phyloP scores from a whole-genome alignment of 495 filamentous ascomycete species.

The Cladorrhinum samala region DNA sequence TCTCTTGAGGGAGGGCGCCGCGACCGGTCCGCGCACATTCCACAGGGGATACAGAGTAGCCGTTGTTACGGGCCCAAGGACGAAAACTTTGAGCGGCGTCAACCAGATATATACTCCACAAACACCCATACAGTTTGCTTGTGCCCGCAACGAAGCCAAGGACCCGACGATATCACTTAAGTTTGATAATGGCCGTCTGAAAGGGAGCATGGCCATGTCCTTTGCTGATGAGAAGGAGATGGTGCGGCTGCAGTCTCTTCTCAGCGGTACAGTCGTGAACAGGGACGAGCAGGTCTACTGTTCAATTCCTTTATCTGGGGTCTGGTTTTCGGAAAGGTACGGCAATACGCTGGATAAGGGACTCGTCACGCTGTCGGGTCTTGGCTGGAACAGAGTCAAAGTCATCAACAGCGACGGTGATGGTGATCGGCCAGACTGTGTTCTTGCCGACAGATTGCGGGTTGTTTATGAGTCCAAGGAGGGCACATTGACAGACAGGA shows the following conservation, averaged over 20 bases:
- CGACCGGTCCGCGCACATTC: constrained; percentile 57
- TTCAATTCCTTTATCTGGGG: constrained; percentile 54
- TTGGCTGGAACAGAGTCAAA: constrained; percentile 41
- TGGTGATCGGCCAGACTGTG: constrained; percentile 45
- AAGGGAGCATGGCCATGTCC: constrained; percentile 63
- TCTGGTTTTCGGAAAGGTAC: constrained; percentile 56
- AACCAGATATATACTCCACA: constrained; percentile 56
- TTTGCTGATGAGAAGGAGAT: constrained; percentile 66
- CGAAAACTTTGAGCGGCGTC: constrained; percentile 67
- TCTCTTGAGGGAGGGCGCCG: constrained; percentile 52
- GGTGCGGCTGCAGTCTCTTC: constrained; percentile 56
- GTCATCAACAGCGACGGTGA: constrained; percentile 53
- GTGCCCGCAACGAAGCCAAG: constrained; percentile 60
- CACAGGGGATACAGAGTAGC: constrained; percentile 73
- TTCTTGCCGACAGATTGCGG: constrained; percentile 64
- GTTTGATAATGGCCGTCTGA: constrained; percentile 57
- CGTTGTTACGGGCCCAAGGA: constrained; percentile 66
- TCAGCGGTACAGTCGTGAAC: constrained; percentile 59
- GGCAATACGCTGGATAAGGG: constrained; percentile 32
- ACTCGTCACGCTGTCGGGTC: constrained; percentile 38
- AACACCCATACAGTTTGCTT: constrained; percentile 64
- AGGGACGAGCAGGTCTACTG: constrained; percentile 56
- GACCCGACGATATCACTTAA: constrained; percentile 62
- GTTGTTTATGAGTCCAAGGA: constrained; percentile 60
- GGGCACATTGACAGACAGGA: constrained; percentile 65